Evolutionary conservation across 768 basidiomycete genomes (phyloP).

Genomic region (Hygrocybe punicea): DNA sequence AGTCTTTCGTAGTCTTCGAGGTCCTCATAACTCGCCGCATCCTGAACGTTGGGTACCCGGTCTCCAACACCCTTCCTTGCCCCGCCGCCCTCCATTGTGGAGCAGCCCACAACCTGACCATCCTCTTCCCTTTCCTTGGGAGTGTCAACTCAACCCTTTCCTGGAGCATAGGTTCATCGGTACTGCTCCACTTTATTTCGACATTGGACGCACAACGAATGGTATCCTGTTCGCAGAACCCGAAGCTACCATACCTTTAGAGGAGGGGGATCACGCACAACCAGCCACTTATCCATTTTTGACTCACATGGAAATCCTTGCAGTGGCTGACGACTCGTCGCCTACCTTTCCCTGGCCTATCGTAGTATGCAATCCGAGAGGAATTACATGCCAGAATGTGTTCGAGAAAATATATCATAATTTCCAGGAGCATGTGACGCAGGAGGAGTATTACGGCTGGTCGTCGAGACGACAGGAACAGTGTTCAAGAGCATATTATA

Average conservation of each 20-base stretch:
- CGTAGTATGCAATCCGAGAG: slow-evolving; percentile 43
- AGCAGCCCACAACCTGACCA: slow-evolving; percentile 37
- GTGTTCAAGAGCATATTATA: slow-evolving; percentile 30
- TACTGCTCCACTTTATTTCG: slow-evolving; percentile 46
- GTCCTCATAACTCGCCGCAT: slow-evolving; percentile 29
- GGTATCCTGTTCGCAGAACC: slow-evolving; percentile 32
- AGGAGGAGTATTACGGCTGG: slow-evolving; percentile 39
- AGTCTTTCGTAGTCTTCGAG: slow-evolving; percentile 33
- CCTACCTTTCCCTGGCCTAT: slow-evolving; percentile 55
- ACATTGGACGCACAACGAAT: slow-evolving; percentile 34
- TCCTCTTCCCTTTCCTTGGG: slow-evolving; percentile 45
- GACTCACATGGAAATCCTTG: slow-evolving; percentile 53
- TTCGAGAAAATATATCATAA: slow-evolving; percentile 44
- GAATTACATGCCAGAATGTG: slow-evolving; percentile 52
- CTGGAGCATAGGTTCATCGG: slow-evolving; percentile 45
- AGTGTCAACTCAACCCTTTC: slow-evolving; percentile 56
- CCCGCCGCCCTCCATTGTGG: slow-evolving; percentile 49
- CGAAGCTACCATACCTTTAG: slow-evolving; percentile 29
- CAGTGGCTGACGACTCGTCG: slow-evolving; percentile 50
- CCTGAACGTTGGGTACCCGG: slow-evolving; percentile 52
- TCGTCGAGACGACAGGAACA: slow-evolving; percentile 30
- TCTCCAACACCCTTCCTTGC: slow-evolving; percentile 46
- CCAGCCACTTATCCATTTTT: slow-evolving; percentile 64
- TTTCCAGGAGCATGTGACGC: slow-evolving; percentile 38
- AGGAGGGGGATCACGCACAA: slow-evolving; percentile 43